These are phyloP conservation scores for Myxozyma monticola DNA, from an alignment of 805 yeast genomes.

Conservation along the genomic window DNA sequence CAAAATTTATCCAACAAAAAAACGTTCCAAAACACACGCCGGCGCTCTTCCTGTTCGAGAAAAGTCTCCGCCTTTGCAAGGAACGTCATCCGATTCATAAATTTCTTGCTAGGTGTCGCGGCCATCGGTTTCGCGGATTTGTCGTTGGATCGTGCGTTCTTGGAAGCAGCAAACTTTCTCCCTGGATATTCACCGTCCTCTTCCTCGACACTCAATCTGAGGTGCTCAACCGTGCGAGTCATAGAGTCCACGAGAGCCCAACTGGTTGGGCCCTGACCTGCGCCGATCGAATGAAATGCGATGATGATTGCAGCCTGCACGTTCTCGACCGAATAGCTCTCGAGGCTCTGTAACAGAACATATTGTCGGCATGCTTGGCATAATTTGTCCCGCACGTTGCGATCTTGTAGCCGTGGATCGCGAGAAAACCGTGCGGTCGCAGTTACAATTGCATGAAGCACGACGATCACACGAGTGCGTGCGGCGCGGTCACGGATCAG, in stretches of 20 bases:
- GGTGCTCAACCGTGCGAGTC: conserved; percentile 18
- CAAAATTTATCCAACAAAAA: conserved; percentile 20
- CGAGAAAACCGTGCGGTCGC: conserved; percentile 4
- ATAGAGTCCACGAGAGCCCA: conserved; percentile 18
- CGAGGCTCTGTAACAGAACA: conserved; percentile 8
- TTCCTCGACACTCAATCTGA: conserved; percentile 12
- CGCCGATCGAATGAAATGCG: conserved; percentile 16
- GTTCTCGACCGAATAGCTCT: conserved; percentile 12
- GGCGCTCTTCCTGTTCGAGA: conserved; percentile 10
- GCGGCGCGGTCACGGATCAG: not conserved
- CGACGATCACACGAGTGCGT: not conserved
- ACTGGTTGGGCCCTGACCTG: conserved; percentile 12
- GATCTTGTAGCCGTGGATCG: conserved; percentile 9
- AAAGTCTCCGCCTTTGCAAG: conserved; percentile 8
- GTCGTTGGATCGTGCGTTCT: not conserved
- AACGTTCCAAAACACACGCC: conserved; percentile 18
- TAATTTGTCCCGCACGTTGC: not conserved
- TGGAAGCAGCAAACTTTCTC: not conserved
- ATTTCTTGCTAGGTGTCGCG: conserved; percentile 1
- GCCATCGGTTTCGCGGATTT: not conserved
- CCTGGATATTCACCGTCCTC: too few relatives aligned
- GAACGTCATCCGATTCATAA: conserved; percentile 16
- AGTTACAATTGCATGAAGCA: conserved; percentile 11
- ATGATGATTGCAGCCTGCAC: conserved; percentile 15
- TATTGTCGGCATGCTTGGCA: conserved; percentile 13